Base-by-base conservation (phyloP, 2,329 filamentous ascomycete genomes). In the Trichoderma pleuroti region DNA sequence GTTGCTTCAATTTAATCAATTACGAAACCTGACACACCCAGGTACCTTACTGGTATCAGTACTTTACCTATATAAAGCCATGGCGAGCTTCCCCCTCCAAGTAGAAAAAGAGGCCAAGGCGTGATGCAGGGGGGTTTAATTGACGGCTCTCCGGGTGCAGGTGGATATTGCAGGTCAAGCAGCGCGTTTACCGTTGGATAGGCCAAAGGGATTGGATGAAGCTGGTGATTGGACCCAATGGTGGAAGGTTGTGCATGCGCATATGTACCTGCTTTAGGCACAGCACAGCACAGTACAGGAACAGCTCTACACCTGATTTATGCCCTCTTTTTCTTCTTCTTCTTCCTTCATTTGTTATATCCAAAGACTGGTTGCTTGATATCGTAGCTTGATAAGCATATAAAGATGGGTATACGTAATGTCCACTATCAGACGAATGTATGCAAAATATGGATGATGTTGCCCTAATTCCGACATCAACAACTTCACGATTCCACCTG, bases 191-290 rank as follows among this genome's bases (percentile, higher is more conserved):
- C 18, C 32, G 12, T 30, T 26, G 21, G 30, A 28, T 24, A 49
- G 62, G 32, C 46, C 62, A 26, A 65, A 52, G 46, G 62, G 62
- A 65, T 65, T 65, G 62, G 62, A 39, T 14, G 62, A 65, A 65
- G 62, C 62, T 52, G 46, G 21, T 52, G 46, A 52, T 52, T 52
- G 46, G 46, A 52, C 46, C 46, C 46, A 21, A 24, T 24, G 6
- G 46, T 52, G 46, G 46, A 12, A 52, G 46, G 7, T 52, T 52
- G 46, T 52, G 46, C 39, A 32, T 59, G 10, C 57, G 56, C 28
- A 60, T 34, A 34, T 52, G 46, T 52, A 52, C 46, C 46, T 52
- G 46, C 46, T 52, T 52, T 52, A 52, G 46, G 46, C 24, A 52
- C 10, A 52, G 42, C 21, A 52, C 11, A 49, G 42, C 12, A 24